Evolutionary conservation across 2,329 filamentous ascomycete genomes (phyloP).

Genomic region (Neoascochyta sp.): DNA sequence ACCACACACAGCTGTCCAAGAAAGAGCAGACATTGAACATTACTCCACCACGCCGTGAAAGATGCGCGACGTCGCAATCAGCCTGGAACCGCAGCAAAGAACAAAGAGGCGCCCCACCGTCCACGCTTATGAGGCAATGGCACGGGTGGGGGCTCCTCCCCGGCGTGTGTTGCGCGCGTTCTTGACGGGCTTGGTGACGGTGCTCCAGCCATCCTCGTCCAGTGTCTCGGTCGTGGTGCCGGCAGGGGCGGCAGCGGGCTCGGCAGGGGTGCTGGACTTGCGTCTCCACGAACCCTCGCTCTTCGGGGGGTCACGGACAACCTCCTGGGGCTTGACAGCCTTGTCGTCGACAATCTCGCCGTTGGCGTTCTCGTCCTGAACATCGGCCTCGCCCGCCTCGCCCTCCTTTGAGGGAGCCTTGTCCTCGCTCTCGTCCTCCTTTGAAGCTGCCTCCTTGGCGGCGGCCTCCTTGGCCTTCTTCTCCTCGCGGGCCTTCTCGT

Average conservation of each 20-base stretch:
- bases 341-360: slow-evolving; percentile 51
- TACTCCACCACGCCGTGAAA: slow-evolving; percentile 23
- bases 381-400: slow-evolving; percentile 44
- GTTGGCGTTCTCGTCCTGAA: slow-evolving; percentile 48
- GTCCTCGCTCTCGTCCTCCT: slow-evolving; percentile 28
- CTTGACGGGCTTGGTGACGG: slow-evolving; percentile 48
- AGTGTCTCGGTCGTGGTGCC: slow-evolving; percentile 45
- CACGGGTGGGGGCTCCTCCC: slow-evolving; percentile 40
- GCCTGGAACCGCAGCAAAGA: slow-evolving; percentile 19
- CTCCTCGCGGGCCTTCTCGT: slow-evolving; percentile 78
- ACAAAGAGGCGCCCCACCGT: slow-evolving; percentile 7
- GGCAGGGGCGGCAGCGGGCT: slow-evolving; percentile 28
- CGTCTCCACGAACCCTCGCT: slow-evolving; percentile 40
- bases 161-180: slow-evolving; percentile 36
- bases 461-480: slow-evolving; percentile 52
- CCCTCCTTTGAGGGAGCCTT: slow-evolving; percentile 27
- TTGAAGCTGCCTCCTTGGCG: slow-evolving; percentile 40
- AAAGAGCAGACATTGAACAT: slow-evolving; percentile 19
- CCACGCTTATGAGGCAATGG: slow-evolving; percentile 45
- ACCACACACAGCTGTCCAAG: slow-evolving; percentile 20
- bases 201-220: slow-evolving; percentile 54
- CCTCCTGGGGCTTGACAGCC: slow-evolving; percentile 54
- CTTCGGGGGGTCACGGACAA: slow-evolving; percentile 46
- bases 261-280: slow-evolving; percentile 31
- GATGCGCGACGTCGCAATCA: slow-evolving; percentile 27